Conservation (phyloP, 2,329 filamentous ascomycete genomes). For the Pyrenochaeta sp. region DNA sequence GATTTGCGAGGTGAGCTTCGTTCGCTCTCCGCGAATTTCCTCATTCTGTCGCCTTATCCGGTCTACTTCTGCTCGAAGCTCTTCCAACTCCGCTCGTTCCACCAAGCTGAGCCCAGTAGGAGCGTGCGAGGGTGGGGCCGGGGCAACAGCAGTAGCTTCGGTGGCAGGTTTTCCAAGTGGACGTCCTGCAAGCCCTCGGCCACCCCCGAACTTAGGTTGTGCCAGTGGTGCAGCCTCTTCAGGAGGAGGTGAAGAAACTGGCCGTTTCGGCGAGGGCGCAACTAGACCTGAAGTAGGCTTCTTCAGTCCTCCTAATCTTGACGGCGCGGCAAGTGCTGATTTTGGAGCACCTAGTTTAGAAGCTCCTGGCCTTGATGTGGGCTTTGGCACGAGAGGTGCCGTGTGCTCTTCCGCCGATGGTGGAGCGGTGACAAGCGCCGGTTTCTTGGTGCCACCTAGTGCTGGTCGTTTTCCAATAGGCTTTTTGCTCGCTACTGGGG, state of each 20-base stretch:
- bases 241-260: slow-evolving; percentile 59
- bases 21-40: slow-evolving; percentile 82
- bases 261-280: slow-evolving; percentile 49
- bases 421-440: slow-evolving; percentile 52
- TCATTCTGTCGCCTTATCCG: slow-evolving; percentile 77
- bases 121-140: slow-evolving; percentile 54
- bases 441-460: slow-evolving; percentile 62
- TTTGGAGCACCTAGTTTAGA: slow-evolving; percentile 54
- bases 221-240: slow-evolving; percentile 52
- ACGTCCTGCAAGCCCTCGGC: slow-evolving; percentile 81
- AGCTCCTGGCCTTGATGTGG: slow-evolving; percentile 61
- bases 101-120: slow-evolving; percentile 74
- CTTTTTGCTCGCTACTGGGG: slow-evolving; percentile 54
- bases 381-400: slow-evolving; percentile 66
- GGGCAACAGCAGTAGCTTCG: slow-evolving; percentile 62
- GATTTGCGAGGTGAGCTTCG: slow-evolving; percentile 83
- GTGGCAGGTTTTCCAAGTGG: slow-evolving; percentile 86
- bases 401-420: slow-evolving; percentile 56
- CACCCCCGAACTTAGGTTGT: slow-evolving; percentile 68
- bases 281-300: slow-evolving; percentile 52
- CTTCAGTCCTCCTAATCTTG: slow-evolving; percentile 52
- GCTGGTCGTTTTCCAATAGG: slow-evolving; percentile 61
- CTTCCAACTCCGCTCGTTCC: slow-evolving; percentile 93
- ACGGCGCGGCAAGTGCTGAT: slow-evolving; percentile 47
- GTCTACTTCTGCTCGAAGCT: slow-evolving; percentile 85